Base-by-base conservation (phyloP, 2,329 filamentous ascomycete genomes). In the Botrytis pseudocinerea region DNA sequence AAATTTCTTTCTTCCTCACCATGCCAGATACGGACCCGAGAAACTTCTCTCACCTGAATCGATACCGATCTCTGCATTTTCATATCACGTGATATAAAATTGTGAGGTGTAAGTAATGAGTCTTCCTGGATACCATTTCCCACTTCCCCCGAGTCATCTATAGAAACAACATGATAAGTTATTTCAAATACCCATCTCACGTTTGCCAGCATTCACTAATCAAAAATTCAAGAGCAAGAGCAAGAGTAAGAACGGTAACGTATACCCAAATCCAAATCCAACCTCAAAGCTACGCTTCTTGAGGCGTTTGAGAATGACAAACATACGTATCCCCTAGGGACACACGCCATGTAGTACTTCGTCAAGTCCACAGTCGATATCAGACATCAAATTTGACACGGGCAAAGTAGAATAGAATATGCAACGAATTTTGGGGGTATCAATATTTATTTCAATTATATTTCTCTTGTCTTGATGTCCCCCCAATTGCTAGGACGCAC, bases 401-500 rank as follows among this genome's bases (percentile, higher is more conserved):
- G 3, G 20, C 22, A 61, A 61, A 40, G 5, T 12, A n/a, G 38
- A 14, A 35, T 12, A 61, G 25, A 40, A 6, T 40, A 40, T 22
- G 20, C 12, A 18, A 61, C 59, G 4, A 61, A 16, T 40, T 9
- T 35, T 46, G 28, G 18, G 61, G 62, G 62, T 64, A 64, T 64
- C 62, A 64, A 64, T 46, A 46, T 64, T 64, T 46, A 35, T 32
- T 61, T 64, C n/a, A 32, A 46, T 63, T 22, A 16, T 20, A 46
- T 32, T 64, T 61, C 10, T 40, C 35, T 40, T 12, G 25, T 61
- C 59, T 61, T 40, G 6, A 25, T 38, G 7, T 25, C 8, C 32
- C 59, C 32, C 59, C 10, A 40, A 22, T 61, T 7, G 59, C 59
- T 40, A 61, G 20, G 6, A 61, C 22, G 38, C 59, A 61, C 28